A percentile compares a stretch with the other conserved stretches of the same genome.
Evolutionary conservation across 371 early-diverging fungal genomes (phyloP).

Genomic region (Lichtheimia hyalospora): DNA sequence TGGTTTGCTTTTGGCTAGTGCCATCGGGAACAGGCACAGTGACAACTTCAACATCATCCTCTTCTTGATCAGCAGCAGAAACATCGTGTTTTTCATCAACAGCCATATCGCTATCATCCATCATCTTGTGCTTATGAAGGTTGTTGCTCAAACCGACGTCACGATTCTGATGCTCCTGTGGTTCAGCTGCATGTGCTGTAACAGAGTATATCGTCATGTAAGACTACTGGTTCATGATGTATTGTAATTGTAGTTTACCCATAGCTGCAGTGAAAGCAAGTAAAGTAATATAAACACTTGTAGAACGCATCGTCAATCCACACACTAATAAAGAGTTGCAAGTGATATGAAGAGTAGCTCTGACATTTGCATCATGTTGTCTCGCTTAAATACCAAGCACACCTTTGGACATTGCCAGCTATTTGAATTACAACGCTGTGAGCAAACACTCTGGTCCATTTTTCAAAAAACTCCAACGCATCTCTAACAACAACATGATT

Average conservation of each 20-base stretch:
- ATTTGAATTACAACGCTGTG: no score
- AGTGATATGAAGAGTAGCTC: no score
- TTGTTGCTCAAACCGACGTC: not conserved
- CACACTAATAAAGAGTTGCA: no score
- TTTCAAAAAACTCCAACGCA: no score
- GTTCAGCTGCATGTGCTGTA: conserved; percentile 14
- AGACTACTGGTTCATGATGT: not conserved
- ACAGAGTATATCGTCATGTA: not conserved
- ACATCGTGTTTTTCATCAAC: not conserved
- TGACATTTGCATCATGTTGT: no score
- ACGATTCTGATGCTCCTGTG: conserved; percentile 3
- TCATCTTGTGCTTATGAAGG: not conserved
- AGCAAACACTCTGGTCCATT: no score
- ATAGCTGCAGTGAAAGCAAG: conserved; percentile 12
- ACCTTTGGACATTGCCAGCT: no score
- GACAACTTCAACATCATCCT: not conserved
- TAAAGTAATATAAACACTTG: conserved; percentile 10
- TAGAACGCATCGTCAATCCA: conserved; percentile 7
- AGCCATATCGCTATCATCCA: not conserved
- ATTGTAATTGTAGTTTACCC: conserved; percentile 1
- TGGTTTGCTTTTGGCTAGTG: not conserved
- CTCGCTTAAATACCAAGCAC: no score
- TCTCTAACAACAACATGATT: no score
- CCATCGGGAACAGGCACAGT: conserved; percentile 10
- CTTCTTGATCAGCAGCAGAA: not conserved